These are phyloP conservation scores for Magnaporthales sp. DNA, from an alignment of 2,329 filamentous ascomycete genomes.

Conservation along the genomic window DNA sequence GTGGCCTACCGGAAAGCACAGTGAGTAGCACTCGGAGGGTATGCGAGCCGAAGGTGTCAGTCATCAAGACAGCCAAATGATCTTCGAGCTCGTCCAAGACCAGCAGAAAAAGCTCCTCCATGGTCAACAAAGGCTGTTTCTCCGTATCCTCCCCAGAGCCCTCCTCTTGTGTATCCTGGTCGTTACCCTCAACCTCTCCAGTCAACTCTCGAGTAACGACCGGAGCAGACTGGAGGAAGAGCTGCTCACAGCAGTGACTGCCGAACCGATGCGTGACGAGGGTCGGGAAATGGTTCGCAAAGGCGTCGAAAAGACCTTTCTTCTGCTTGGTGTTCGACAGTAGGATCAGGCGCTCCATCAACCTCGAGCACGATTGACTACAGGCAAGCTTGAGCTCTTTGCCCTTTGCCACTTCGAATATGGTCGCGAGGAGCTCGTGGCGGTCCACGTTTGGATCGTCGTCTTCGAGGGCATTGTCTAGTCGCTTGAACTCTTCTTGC, in stretches of 20 bases:
- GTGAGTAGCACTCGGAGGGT: conserved; percentile 78
- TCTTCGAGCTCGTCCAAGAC: conserved; percentile 84
- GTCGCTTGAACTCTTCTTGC: conserved; percentile 88
- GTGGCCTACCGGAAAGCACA: conserved; percentile 72
- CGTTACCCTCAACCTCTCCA: conserved; percentile 35
- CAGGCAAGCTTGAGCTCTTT: conserved; percentile 95
- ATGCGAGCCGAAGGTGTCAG: conserved; percentile 84
- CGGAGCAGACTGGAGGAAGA: conserved; percentile 78
- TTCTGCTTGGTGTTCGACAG: conserved; percentile 72
- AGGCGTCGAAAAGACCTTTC: conserved; percentile 78
- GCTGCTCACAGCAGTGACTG: conserved; percentile 90
- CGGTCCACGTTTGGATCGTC: conserved; percentile 74
- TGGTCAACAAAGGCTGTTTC: conserved; percentile 46
- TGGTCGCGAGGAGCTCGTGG: conserved; percentile 64
- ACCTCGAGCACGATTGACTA: conserved; percentile 86
- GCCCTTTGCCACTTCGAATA: conserved; percentile 77
- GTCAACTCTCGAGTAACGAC: conserved; percentile 66
- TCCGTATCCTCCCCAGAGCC: conserved; percentile 31
- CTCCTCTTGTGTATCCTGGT: conserved; percentile 29
- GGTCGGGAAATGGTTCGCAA: conserved; percentile 78
- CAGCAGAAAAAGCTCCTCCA: conserved; percentile 79
- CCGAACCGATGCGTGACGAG: conserved; percentile 93
- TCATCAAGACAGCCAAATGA: conserved; percentile 74
- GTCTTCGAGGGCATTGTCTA: conserved; percentile 80
- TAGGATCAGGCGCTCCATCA: conserved; percentile 86